These are phyloP conservation scores for Thecamonas trahens DNA, from an alignment of 78 protist genomes.

Conservation along the genomic window DNA sequence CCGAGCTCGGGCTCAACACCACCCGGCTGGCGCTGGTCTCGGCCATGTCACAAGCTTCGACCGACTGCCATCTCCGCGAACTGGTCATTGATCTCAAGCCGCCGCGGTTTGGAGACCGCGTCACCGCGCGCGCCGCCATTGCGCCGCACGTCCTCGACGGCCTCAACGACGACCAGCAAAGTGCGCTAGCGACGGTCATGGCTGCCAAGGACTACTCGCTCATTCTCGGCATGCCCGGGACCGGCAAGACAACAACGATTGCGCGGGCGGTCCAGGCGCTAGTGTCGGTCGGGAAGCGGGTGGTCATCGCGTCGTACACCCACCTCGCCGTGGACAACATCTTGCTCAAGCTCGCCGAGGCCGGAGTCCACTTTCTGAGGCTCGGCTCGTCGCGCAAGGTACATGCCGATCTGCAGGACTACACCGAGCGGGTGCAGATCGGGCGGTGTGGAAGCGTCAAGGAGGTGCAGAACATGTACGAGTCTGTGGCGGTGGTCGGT, in stretches of 20 bases:
- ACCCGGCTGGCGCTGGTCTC: too few relatives aligned
- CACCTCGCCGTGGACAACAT: slow-evolving; percentile 71
- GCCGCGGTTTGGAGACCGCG: too few relatives aligned
- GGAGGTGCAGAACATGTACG: background rate
- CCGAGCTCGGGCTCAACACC: too few relatives aligned
- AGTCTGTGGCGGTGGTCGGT: slow-evolving; percentile 30
- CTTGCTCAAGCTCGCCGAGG: slow-evolving; percentile 31
- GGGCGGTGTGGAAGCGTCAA: background rate
- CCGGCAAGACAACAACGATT: slow-evolving; percentile 75
- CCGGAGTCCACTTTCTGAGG: slow-evolving; percentile 2
- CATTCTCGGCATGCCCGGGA: slow-evolving; percentile 80
- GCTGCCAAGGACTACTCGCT: slow-evolving; percentile 58
- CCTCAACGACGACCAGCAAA: too few relatives aligned
- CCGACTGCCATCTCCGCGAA: too few relatives aligned
- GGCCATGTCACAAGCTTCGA: too few relatives aligned
- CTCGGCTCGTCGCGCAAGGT: too few relatives aligned
- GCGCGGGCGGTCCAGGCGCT: slow-evolving; percentile 19
- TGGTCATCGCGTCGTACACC: slow-evolving; percentile 62
- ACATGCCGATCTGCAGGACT: background rate
- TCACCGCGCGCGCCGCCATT: too few relatives aligned
- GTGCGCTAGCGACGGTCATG: too few relatives aligned
- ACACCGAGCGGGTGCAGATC: background rate
- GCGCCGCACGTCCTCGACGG: too few relatives aligned
- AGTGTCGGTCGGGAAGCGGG: slow-evolving; percentile 19
- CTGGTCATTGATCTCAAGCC: too few relatives aligned